Percentiles rank a stretch among this genome's conserved stretches.
Evolutionary conservation across 352 stramenopile species (phyloP).

Genomic region (Phytophthora kernoviae): DNA sequence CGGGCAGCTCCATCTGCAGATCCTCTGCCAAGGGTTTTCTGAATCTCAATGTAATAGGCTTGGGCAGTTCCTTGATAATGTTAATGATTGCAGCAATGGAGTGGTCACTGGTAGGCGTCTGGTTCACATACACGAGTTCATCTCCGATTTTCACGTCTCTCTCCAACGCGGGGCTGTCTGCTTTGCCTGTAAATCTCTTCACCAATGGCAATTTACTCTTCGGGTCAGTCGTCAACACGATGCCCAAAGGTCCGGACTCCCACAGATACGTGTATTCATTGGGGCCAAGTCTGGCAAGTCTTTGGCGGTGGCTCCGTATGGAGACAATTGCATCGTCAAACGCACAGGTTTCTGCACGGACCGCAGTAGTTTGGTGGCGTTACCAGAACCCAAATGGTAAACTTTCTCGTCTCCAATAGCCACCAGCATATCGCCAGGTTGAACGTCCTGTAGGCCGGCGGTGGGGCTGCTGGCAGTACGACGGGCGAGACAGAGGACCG

Average conservation of each 20-base stretch:
- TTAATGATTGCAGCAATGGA: conserved; percentile 75
- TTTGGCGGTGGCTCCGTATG: conserved; percentile 54
- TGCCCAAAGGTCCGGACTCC: conserved; percentile 69
- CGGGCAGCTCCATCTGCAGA: conserved; percentile 53
- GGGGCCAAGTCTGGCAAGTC: conserved; percentile 55
- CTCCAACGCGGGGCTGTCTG: conserved; percentile 49
- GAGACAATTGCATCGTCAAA: conserved; percentile 69
- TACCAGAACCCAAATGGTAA: conserved; percentile 68
- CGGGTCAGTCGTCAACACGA: conserved; percentile 72
- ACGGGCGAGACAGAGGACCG: conserved; percentile 61
- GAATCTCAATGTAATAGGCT: conserved; percentile 82
- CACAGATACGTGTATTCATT: conserved; percentile 87
- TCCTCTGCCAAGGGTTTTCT: conserved; percentile 58
- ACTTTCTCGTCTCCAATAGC: conserved; percentile 80
- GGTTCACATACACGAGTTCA: conserved; percentile 83
- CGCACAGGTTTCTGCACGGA: conserved; percentile 71
- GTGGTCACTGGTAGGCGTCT: conserved; percentile 71
- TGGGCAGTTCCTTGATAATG: conserved; percentile 78
- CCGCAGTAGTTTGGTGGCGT: conserved; percentile 69
- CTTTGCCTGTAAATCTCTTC: conserved; percentile 74
- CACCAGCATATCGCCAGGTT: conserved; percentile 75
- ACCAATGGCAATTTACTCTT: conserved; percentile 78
- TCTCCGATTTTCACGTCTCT: conserved; percentile 61
- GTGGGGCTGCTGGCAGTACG: conserved; percentile 49
- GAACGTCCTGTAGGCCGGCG: conserved; percentile 68